Base-by-base conservation (phyloP, 192 early-diverging fungal species). In the Rhizophagus prolifer region DNA sequence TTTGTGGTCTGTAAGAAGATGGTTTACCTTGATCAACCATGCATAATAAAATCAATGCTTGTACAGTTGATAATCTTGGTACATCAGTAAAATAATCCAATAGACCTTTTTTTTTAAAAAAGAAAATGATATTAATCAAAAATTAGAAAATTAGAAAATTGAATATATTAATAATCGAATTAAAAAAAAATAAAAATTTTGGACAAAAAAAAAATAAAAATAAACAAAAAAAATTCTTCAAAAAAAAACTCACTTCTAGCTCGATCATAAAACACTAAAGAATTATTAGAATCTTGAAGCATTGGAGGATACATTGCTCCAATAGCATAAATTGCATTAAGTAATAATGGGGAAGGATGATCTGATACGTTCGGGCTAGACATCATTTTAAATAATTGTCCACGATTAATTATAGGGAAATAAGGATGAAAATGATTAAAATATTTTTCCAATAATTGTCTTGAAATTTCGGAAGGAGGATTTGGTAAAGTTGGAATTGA, bases 21-120 rank as follows among this genome's bases (percentile, higher is more conserved):
- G 81, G 79, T 25, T 81, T 84, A 68, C 81, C 79, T 31, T 82
- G 79, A 58, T 84, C 81, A 16, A 81, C 80, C 83, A 81, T 82
- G 58, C 81, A 82, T 14, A 84, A 34, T 28, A 84, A 76, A 58
- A 82, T 72, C n/a, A 84, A 76, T 6, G 83, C 81, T 58, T 84
- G 83, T 4, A 84, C 67, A 9, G 83, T 84, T 36, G 83, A 79
- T 61, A 84, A 78, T 68, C 81, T 80, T 1, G 83, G 81, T 64
- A 77, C 71, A 75, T 84, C 83, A 38, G 80, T 80, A 23, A 81
- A 79, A 46, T 81, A 75, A 62, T 84, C 81, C 26, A 84, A 73
- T 26, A 84, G 50, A 66, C 21, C 74, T 76, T 44, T 44, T 41
- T 38, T 6, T 10, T 10, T 41, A 41, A 41, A 41, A 41, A 41